A percentile compares a stretch with the other conserved stretches of the same genome.
These are phyloP conservation scores for Aegilops longissima DNA, from an alignment of 176 grass and related monocot species.

Conservation along the genomic window DNA sequence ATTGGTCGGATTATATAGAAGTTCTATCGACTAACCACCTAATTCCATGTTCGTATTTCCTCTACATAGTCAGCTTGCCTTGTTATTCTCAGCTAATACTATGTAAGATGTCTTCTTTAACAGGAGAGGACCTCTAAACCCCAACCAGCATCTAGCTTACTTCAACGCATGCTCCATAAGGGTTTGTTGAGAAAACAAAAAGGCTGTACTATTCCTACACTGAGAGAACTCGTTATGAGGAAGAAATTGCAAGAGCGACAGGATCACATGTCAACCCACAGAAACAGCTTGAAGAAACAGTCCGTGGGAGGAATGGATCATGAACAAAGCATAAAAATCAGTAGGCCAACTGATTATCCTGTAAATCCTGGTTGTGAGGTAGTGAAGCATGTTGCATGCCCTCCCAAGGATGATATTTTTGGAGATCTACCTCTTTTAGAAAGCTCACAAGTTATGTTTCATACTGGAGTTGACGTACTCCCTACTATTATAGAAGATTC, in stretches of 20 bases:
- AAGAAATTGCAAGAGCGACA: constrained; percentile 38
- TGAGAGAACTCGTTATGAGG: constrained; percentile 13
- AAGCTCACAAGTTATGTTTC: constrained; percentile 48
- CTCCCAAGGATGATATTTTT: constrained; percentile 57
- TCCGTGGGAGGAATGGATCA: constrained; percentile 1
- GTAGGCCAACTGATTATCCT: constrained; percentile 17
- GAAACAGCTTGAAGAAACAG: constrained; percentile 35
- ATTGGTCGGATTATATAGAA: background rate
- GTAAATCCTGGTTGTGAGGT: constrained; percentile 29
- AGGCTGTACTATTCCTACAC: constrained; percentile 25
- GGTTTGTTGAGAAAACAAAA: constrained; percentile 41
- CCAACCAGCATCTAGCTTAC: constrained; percentile 42
- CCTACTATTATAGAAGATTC: constrained; percentile 49
- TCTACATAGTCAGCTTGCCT: background rate
- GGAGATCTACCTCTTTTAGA: constrained; percentile 66
- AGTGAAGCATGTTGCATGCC: constrained; percentile 29
- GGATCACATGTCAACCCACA: constrained; percentile 15
- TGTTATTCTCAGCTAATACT: constrained; percentile 31
- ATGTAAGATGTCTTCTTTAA: constrained; percentile 27
- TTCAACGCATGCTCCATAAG: constrained; percentile 28
- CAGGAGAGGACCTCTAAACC: constrained; percentile 49
- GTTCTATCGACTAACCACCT: background rate
- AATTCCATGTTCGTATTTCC: constrained; percentile 9
- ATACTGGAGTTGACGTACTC: constrained; percentile 46
- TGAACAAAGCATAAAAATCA: constrained; percentile 15